phyloP scores from a whole-genome alignment of 148 eudicot genomes.

The Rhododendron simsii region DNA sequence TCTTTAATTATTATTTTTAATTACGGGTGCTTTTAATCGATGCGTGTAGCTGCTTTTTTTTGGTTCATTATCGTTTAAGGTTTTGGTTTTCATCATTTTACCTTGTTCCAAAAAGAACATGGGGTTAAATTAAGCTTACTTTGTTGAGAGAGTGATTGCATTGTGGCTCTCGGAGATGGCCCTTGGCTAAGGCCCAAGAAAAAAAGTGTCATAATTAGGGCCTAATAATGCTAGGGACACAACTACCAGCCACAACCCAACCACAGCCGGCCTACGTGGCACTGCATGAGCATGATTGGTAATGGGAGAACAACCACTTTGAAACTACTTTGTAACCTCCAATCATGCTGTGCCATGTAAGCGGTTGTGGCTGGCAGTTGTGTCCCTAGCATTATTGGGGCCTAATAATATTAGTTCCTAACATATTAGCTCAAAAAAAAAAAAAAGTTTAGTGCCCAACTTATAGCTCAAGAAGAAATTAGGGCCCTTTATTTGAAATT shows the following conservation, averaged over 20 bases:
- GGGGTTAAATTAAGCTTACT: neutral
- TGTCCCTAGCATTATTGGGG: neutral
- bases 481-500: no score
- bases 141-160: neutral
- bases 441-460: neutral
- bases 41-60: neutral
- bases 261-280: no score
- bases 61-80: neutral
- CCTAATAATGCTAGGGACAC: no score
- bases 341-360: no score
- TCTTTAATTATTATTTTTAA: neutral
- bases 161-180: no score
- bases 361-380: no score
- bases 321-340: no score
- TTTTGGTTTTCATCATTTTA: neutral
- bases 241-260: no score
- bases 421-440: neutral
- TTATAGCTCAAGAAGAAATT: neutral
- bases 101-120: neutral
- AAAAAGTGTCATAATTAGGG: no score
- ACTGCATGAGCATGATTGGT: no score
- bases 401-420: neutral
- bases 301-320: no score
- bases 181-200: no score
- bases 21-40: neutral